phyloP scores from a whole-genome alignment of 345 rosid species.

The Ceriops decandra region DNA sequence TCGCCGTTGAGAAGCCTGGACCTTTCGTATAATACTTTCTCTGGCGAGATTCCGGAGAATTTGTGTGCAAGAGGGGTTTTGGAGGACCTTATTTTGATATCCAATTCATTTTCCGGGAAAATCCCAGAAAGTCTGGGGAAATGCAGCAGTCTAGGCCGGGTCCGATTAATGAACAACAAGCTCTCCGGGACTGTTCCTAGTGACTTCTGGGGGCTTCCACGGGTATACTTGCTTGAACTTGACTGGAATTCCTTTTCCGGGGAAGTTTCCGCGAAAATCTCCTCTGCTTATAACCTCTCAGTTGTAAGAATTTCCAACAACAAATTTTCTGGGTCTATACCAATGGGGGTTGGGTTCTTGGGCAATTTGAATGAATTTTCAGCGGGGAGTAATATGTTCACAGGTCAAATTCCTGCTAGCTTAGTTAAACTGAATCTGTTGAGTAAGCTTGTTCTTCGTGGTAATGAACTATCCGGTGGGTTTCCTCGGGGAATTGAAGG shows the following conservation, averaged over 20 bases:
- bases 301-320: conserved; percentile 52
- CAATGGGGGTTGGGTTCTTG: conserved; percentile 50
- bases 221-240: conserved; percentile 59
- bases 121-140: conserved; percentile 55
- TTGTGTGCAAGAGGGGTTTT: conserved; percentile 52
- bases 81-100: conserved; percentile 53
- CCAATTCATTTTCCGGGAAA: conserved; percentile 63
- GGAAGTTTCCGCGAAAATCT: conserved; percentile 33
- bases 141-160: conserved; percentile 61
- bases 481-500: conserved; percentile 51
- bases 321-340: conserved; percentile 56
- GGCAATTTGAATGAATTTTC: conserved; percentile 49
- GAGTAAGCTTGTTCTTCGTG: conserved; percentile 62
- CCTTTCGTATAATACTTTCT: conserved; percentile 57
- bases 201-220: conserved; percentile 71
- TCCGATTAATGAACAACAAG: conserved; percentile 53
- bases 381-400: conserved; percentile 42
- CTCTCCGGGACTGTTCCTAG: conserved; percentile 59
- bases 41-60: conserved; percentile 57
- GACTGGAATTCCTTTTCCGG: conserved; percentile 60
- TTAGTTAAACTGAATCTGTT: conserved; percentile 50
- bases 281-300: conserved; percentile 65
- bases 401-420: conserved; percentile 48
- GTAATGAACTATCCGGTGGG: conserved; percentile 59
- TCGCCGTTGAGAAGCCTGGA: conserved; percentile 52